Conservation (phyloP, 129 eudicot species). For the Oenanthe sinensis region DNA sequence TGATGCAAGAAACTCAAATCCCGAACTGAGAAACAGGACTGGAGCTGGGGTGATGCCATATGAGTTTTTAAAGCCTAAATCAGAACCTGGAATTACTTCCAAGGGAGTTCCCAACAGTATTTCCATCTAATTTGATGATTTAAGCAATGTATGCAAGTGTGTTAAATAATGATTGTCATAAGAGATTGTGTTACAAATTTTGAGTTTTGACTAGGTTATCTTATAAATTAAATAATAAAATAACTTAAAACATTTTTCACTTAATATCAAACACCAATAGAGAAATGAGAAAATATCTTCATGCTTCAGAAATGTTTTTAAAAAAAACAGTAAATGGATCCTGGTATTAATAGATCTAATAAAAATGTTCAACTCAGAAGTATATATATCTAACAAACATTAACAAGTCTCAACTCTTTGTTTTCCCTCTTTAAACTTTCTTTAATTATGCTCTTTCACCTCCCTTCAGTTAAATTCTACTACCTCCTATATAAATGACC, state of each 20-base stretch:
- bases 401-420: not conserved
- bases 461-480: not conserved
- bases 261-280: no score
- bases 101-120: conserved; percentile 30
- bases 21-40: conserved; percentile 11
- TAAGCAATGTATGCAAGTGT: no score
- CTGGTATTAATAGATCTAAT: no score
- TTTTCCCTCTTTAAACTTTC: not conserved
- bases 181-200: no score
- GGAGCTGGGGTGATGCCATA: conserved; percentile 33
- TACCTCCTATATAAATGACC: not conserved
- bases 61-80: conserved; percentile 19
- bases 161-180: no score
- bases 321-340: no score
- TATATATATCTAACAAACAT: not conserved
- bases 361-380: no score
- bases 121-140: conserved; percentile 10
- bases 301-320: no score
- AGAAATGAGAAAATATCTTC: no score
- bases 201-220: no score
- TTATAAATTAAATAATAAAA: no score
- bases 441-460: not conserved
- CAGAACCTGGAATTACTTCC: conserved; percentile 16
- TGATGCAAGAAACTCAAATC: conserved; percentile 17
- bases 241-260: no score